Percentiles rank a stretch among this genome's conserved stretches.
Evolutionary conservation across 176 grass and related monocot species (phyloP).

Genomic region (Carex littledalei): DNA sequence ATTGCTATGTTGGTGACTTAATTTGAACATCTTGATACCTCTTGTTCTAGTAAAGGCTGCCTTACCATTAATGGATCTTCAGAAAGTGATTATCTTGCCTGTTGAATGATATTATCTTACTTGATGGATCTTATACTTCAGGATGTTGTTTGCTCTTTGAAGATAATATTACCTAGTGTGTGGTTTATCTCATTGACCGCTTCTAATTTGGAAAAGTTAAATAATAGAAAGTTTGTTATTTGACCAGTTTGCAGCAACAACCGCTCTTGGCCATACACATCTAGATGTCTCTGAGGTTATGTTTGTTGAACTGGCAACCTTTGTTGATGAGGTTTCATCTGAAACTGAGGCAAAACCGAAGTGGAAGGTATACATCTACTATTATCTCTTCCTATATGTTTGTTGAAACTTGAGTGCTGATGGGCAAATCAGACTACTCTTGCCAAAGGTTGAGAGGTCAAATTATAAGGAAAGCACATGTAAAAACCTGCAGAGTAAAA

Average conservation of each 20-base stretch:
- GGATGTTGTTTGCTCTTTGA: neutral
- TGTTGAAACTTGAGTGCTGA: slow-evolving; percentile 3
- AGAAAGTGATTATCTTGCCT: slow-evolving; percentile 4
- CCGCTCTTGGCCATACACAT: slow-evolving; percentile 88
- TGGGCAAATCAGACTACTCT: neutral
- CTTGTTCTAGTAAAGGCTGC: slow-evolving; percentile 1
- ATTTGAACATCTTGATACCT: neutral
- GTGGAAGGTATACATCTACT: slow-evolving; percentile 75
- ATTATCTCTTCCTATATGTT: neutral
- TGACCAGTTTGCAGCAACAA: slow-evolving; percentile 77
- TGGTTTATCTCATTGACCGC: neutral
- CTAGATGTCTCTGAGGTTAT: slow-evolving; percentile 86
- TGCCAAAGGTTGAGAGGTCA: neutral
- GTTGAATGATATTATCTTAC: neutral
- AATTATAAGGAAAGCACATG: neutral
- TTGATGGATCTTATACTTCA: neutral
- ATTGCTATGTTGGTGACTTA: neutral
- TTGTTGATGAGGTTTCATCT: slow-evolving; percentile 84
- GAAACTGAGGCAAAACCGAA: slow-evolving; percentile 92
- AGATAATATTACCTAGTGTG: neutral
- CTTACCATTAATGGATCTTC: neutral
- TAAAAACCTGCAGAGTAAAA: neutral
- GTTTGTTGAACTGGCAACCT: slow-evolving; percentile 81
- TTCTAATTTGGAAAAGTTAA: neutral
- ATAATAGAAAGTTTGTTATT: slow-evolving; percentile 10